Evolutionary conservation across 2,329 filamentous ascomycete genomes (phyloP).

Genomic region (Fusarium udum): DNA sequence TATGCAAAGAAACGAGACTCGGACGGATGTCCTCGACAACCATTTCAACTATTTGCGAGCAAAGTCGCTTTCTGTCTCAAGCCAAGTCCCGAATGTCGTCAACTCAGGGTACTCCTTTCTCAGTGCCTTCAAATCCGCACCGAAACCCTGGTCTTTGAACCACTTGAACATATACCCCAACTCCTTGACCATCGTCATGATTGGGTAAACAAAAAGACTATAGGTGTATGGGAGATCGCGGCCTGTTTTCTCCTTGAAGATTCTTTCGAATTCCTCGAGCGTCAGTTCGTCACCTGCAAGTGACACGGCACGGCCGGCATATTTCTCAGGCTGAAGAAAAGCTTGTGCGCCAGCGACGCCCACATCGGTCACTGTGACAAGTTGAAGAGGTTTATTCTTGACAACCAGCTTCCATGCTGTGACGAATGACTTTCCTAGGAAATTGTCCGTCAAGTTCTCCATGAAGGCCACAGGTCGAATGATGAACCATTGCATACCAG

Average conservation of each 20-base stretch:
- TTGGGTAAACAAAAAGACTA: slow-evolving; percentile 10
- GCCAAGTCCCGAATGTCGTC: slow-evolving; percentile 6
- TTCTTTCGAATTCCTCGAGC: not conserved
- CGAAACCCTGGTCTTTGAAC: slow-evolving; percentile 17
- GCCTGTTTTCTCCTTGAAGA: slow-evolving; percentile 10
- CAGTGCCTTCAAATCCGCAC: slow-evolving; percentile 5
- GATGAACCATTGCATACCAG: slow-evolving; percentile 49
- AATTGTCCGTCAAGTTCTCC: slow-evolving; percentile 49
- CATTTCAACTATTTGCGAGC: not conserved
- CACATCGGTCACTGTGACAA: slow-evolving; percentile 6
- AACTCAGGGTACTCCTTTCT: slow-evolving; percentile 8
- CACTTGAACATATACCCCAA: slow-evolving; percentile 25
- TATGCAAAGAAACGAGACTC: not conserved
- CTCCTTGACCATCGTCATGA: slow-evolving; percentile 20
- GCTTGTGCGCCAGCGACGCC: slow-evolving; percentile 3
- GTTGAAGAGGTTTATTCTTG: slow-evolving; percentile 39
- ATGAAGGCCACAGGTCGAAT: slow-evolving; percentile 54
- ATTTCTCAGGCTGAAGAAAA: slow-evolving; percentile 9
- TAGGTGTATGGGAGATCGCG: slow-evolving; percentile 7
- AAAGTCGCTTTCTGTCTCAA: slow-evolving; percentile 19
- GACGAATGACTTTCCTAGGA: slow-evolving; percentile 46
- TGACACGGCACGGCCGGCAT: slow-evolving; percentile 4
- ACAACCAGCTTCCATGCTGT: slow-evolving; percentile 46
- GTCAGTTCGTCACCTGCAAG: slow-evolving; percentile 15
- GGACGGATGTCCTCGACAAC: too few species aligned